phyloP scores from a whole-genome alignment of 2,329 filamentous ascomycete genomes.

The Neophaeococcomyces aloes region DNA sequence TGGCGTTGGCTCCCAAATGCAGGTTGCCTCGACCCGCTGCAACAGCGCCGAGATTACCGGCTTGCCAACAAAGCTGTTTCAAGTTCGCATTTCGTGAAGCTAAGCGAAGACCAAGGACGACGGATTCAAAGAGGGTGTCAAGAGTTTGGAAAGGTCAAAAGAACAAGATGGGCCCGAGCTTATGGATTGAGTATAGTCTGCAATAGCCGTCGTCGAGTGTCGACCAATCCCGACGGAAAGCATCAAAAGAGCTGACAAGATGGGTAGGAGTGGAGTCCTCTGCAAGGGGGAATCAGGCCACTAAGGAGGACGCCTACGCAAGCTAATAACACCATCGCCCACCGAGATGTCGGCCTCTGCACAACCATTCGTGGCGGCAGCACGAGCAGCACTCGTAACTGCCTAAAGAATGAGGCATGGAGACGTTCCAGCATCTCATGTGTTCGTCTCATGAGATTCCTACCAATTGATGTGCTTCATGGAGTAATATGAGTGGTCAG shows the following conservation, averaged over 20 bases:
- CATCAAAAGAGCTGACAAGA: not conserved
- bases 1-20: not conserved
- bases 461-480: not conserved
- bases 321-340: conserved; percentile 6
- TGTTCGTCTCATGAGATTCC: not conserved
- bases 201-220: not conserved
- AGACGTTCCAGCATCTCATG: not conserved
- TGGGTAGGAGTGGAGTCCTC: not conserved
- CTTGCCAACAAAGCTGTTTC: conserved; percentile 4
- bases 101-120: not conserved
- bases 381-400: not conserved
- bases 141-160: not conserved
- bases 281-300: conserved; percentile 2
- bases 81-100: not conserved
- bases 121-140: conserved; percentile 1
- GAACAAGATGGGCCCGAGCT: not conserved
- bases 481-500: not conserved
- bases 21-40: conserved; percentile 4
- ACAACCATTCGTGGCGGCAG: conserved; percentile 2
- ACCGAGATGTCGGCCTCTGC: conserved; percentile 2
- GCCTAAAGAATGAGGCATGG: conserved; percentile 7
- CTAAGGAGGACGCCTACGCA: conserved; percentile 2
- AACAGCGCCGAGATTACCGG: not conserved
- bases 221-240: not conserved
- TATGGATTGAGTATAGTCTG: not conserved